These are phyloP conservation scores for Bidens hawaiensis DNA, from an alignment of 140 eudicot species.

Conservation along the genomic window DNA sequence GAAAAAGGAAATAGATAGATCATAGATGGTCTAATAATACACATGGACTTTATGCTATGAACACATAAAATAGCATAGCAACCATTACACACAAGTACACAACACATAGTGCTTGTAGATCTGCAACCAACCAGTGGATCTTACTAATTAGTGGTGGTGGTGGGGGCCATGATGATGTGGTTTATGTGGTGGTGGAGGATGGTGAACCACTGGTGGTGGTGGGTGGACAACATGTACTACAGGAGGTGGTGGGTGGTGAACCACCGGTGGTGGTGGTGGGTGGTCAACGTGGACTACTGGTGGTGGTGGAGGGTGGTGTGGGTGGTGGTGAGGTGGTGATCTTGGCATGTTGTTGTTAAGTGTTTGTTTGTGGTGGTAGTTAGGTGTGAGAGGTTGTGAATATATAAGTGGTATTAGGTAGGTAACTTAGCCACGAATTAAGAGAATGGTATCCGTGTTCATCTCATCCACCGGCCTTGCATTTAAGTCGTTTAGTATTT, in stretches of 20 bases:
- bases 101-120: conserved; percentile 20
- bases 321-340: conserved; percentile 31
- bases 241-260: no score
- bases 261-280: conserved; percentile 15
- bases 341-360: conserved; percentile 11
- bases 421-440: neutral
- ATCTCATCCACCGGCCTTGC: neutral
- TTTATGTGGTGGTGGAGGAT: conserved; percentile 28
- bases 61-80: neutral
- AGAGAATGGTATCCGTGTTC: no score
- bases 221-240: conserved; percentile 31
- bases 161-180: conserved; percentile 13
- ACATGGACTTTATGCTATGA: neutral
- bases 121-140: conserved; percentile 14
- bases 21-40: neutral
- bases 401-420: no score
- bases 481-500: no score
- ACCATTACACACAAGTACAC: neutral
- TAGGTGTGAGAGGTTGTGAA: no score
- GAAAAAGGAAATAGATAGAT: no score
- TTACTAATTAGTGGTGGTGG: conserved; percentile 11
- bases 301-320: conserved; percentile 19
- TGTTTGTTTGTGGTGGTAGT: no score
- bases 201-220: conserved; percentile 19
- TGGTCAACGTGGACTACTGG: conserved; percentile 24